Base-by-base conservation (phyloP, 192 early-diverging fungal genomes). In the Backusella macrospora region DNA sequence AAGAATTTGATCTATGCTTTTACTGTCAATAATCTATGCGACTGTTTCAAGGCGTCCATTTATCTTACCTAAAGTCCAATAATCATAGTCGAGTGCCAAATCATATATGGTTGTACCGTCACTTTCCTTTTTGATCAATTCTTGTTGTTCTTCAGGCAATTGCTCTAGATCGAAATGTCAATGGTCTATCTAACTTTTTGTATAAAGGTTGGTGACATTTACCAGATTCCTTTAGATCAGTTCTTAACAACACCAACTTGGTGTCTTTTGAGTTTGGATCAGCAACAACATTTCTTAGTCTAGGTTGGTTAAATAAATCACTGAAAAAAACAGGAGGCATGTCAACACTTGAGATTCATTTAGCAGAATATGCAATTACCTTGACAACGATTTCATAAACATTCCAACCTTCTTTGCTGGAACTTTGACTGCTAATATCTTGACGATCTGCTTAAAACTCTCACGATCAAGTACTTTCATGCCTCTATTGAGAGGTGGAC, bases 11-110 rank as follows among this genome's bases (percentile, higher is more conserved):
- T 68, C 67, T 68, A 46, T 21, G 21, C 15, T 46, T 44, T 37
- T 45, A 23, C 18, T 42, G 21, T 45, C 6, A 68, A 26, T 21
- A 18, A 1, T 37, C 34, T n/a, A 44, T 1, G 18, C 12, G 9
- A 23, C 8, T 44, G 34, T 6, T 65, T 13, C 29, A 14, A 26
- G 12, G 14, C 44, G 5, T 55, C 42, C 9, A 21, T 29, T 26
- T 26, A 16, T 70, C 26, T 39, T 86, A 92, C 92, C 92, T 42
- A 92, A 90, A 5, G 89, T 89, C 95, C 95, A 99, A 79, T 44
- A 68, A 43, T 47, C 21, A 45, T 68, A 68, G 44, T 68, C 67
- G 2, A 68, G 42, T 15, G n/a, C 12, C 13, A 68, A 15, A 21
- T 34, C 21, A 26, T 68, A 45, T 26, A 45, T 14, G 15, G 45